Base-by-base conservation (phyloP, 495 filamentous ascomycete genomes). In the Elasticomyces elasticus region DNA sequence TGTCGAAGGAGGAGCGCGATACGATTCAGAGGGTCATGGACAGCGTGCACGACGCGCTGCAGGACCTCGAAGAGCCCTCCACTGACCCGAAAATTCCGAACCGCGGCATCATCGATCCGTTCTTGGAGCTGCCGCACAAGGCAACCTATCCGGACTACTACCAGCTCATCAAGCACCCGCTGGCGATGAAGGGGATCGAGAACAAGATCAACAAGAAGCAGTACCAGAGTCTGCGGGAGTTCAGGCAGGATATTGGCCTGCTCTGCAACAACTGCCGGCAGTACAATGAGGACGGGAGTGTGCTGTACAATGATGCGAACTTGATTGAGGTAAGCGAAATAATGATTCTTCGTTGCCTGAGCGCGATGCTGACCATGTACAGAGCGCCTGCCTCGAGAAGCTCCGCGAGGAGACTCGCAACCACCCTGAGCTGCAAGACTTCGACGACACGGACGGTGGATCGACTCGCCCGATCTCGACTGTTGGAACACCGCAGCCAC, bases 121-220 rank as follows among this genome's bases (percentile, higher is more conserved):
- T 98, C 68, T 77, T 96, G 68, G 88, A 89, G 63, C 76, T 94
- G 17, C 90, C 91, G 19, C 81, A 87, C n/a, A 90, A 85, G 68
- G 81, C 79, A 17, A 78, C 85, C 25, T 97, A 91, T 66, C 83
- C 86, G 5, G 89, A 96, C 61, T 98, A 98, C 67, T 97, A 96
- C 68, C 71, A 87, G 67, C 80, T 96, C 67, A 97, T 97, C 66
- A 79, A 82, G 60, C 82, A 84, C 26, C 92, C 92, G 0, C 95
- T 98, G 65, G 87, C 84, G 55, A 94, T 96, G 82, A 88, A 92
- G 33, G 81, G 85, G 69, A 94, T 98, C 63, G 79, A 83, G 67
- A 89, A 84, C 67, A 89, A 86, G 73, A 94, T 98, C 68, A 94
- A 94, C 73, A 87, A 84, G 59, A 84, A 90, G 55, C 86, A 96